A percentile compares a stretch with the other conserved stretches of the same genome.
Evolutionary conservation across 257 asterid species (phyloP).

Genomic region (Solanum habrochaites): DNA sequence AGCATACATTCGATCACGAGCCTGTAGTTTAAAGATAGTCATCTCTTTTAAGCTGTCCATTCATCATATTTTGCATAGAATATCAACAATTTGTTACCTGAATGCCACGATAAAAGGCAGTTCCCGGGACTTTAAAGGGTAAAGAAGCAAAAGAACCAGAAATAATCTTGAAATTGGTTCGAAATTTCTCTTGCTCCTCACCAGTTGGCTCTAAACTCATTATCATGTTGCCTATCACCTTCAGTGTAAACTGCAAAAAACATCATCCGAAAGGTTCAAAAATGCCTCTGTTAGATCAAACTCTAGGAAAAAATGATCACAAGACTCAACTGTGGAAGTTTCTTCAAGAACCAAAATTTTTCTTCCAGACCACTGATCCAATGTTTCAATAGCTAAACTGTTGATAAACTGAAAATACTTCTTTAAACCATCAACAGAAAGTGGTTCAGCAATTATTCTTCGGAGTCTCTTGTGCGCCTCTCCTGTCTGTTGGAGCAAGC

Average conservation of each 20-base stretch:
- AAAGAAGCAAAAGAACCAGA: constrained; percentile 69
- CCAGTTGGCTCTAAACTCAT: constrained; percentile 87
- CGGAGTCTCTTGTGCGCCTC: constrained; percentile 68
- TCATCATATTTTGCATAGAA: background rate
- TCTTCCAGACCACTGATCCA: constrained; percentile 51
- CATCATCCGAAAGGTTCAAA: background rate
- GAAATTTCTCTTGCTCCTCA: constrained; percentile 65
- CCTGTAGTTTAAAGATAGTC: constrained; percentile 18
- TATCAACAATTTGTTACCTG: constrained; percentile 27
- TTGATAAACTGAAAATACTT: constrained; percentile 69
- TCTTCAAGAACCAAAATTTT: constrained; percentile 59
- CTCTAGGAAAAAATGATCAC: background rate
- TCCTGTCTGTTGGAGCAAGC: constrained; percentile 79
- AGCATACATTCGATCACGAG: constrained; percentile 69
- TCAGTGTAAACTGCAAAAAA: constrained; percentile 61
- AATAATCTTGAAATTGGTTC: constrained; percentile 68
- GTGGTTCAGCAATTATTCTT: constrained; percentile 62
- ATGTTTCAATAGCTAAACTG: constrained; percentile 49
- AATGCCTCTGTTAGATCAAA: background rate
- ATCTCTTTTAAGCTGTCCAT: background rate
- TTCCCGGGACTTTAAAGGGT: constrained; percentile 70
- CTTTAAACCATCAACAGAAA: constrained; percentile 54
- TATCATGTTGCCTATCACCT: constrained; percentile 86
- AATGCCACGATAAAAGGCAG: constrained; percentile 70
- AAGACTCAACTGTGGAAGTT: constrained; percentile 57